Evolutionary conservation across 1,139 yeast species (phyloP), one percentile per base, ranked within the genome.

Genomic region (Pneumocystis sp.): DNA sequence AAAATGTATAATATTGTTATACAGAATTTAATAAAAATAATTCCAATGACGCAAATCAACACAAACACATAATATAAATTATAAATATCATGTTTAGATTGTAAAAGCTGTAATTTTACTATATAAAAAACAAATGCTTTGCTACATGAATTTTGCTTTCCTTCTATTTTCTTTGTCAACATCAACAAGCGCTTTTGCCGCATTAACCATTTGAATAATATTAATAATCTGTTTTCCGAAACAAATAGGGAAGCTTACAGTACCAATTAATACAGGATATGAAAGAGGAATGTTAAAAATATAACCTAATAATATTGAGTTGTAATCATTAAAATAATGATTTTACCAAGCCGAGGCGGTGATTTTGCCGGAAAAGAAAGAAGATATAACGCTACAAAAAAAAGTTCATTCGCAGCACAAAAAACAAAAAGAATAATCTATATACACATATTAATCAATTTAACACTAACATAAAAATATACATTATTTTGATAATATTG

Each of bases 391-490:
- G 96, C 96, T 73, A 91, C 87, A 75, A 89, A 95, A 76, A 95
- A 95, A 67, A 89, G 76, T 78, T 95, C 99, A 76, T 93, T 93
- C 70, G 90, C 86, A 57, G 95, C 89, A 76, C 99, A 95, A 68
- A 93, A 93, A 50, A 85, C 75, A 76, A 95, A 95, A 69, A 95
- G 80, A 39, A 95, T 96, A 37, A 76, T 82, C 66, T 64, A 45
- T n/a, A 39, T 21, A 34, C 6, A 42, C 21, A 37, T 17, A 15
- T 17, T 12, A 10, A 56, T 25, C 56, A 21, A 45, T 31, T 35
- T 37, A 63, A n/a, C 19, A 19, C 25, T 7, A 21, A 12, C 29
- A n/a, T 35, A 10, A 34, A 29, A 10, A 40, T 61, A 37, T 64
- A 66, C 68, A 72, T 90, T 83, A 79, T 89, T 87, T 68, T 90